Conservation (phyloP, 2,329 filamentous ascomycete species). For the Verticillium klebahnii region DNA sequence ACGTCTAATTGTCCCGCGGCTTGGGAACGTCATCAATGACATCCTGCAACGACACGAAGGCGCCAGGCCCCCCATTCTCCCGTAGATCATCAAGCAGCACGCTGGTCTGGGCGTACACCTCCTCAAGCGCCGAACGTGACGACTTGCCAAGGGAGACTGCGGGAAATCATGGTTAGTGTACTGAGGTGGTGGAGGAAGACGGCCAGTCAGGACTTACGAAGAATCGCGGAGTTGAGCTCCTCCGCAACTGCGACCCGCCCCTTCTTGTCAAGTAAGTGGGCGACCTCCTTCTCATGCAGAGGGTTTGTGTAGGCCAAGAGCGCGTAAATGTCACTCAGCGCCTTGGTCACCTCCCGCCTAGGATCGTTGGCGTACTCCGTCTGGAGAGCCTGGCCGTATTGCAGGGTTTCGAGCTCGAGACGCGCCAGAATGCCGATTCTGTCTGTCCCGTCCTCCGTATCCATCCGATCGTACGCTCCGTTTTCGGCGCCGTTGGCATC, state of each 20-base stretch:
- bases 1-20: slow-evolving; percentile 19
- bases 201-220: slow-evolving; percentile 55
- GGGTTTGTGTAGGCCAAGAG: slow-evolving; percentile 84
- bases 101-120: slow-evolving; percentile 79
- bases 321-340: slow-evolving; percentile 80
- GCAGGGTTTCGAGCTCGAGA: slow-evolving; percentile 65
- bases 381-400: slow-evolving; percentile 75
- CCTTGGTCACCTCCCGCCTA: slow-evolving; percentile 64
- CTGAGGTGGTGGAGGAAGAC: not conserved
- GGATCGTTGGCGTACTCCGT: slow-evolving; percentile 71
- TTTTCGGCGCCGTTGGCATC: slow-evolving; percentile 44
- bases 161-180: slow-evolving; percentile 12
- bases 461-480: slow-evolving; percentile 44
- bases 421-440: slow-evolving; percentile 22
- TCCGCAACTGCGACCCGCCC: slow-evolving; percentile 80
- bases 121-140: slow-evolving; percentile 79
- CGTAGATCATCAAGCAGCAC: slow-evolving; percentile 80
- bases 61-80: slow-evolving; percentile 72
- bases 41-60: slow-evolving; percentile 65
- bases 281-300: slow-evolving; percentile 66
- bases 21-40: slow-evolving; percentile 43
- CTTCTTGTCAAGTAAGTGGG: slow-evolving; percentile 70
- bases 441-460: slow-evolving; percentile 34
- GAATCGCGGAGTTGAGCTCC: slow-evolving; percentile 87
- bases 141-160: slow-evolving; percentile 87